These are phyloP conservation scores for Blastocystis sp. DNA, from an alignment of 352 stramenopile genomes.

Conservation along the genomic window DNA sequence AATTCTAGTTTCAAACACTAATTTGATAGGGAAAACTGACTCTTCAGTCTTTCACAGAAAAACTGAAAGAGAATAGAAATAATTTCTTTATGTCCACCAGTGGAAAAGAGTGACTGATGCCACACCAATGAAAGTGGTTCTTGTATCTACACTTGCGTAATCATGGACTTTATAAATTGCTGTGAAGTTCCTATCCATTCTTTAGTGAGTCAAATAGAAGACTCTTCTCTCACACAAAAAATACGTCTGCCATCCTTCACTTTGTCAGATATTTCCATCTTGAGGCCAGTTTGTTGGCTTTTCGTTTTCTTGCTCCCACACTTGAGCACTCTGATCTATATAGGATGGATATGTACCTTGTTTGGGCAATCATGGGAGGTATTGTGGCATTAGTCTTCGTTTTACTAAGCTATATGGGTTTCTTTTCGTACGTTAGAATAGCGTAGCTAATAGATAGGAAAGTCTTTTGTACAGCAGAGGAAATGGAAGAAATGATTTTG, in stretches of 20 bases:
- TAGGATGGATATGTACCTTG: slow-evolving; percentile 4
- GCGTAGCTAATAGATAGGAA: neutral
- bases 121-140: too few relatives aligned
- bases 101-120: too few relatives aligned
- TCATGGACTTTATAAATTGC: too few relatives aligned
- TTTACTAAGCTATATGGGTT: slow-evolving; percentile 38
- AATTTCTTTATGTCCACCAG: too few relatives aligned
- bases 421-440: slow-evolving; percentile 5
- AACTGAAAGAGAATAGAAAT: too few relatives aligned
- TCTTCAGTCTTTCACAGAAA: too few relatives aligned
- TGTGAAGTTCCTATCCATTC: too few relatives aligned
- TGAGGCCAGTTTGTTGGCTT: neutral
- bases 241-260: neutral
- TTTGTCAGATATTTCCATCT: neutral
- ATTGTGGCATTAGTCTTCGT: neutral
- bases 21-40: too few relatives aligned
- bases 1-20: too few relatives aligned
- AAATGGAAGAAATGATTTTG: slow-evolving; percentile 41
- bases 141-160: too few relatives aligned
- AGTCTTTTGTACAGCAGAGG: neutral
- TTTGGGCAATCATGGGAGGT: slow-evolving; percentile 2
- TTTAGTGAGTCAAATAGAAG: too few relatives aligned
- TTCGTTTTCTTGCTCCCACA: neutral
- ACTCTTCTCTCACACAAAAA: too few relatives aligned
- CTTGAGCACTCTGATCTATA: neutral